Conservation (phyloP, 495 filamentous ascomycete genomes). For the Pyrenula aspistea region DNA sequence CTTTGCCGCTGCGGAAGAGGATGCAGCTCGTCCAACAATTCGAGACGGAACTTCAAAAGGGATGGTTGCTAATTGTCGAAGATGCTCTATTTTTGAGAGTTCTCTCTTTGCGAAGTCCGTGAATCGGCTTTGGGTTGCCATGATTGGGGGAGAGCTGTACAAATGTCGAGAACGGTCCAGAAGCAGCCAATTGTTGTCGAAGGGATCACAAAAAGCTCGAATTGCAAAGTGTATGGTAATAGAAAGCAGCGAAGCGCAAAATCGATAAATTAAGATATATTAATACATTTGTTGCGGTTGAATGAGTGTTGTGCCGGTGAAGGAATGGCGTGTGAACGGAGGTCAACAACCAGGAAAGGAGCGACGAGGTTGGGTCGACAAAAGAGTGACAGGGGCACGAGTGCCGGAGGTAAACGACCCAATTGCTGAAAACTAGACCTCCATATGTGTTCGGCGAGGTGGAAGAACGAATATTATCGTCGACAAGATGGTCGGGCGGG, state of each 20-base stretch:
- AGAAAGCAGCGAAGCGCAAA: too few species aligned
- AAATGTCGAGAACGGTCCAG: too few species aligned
- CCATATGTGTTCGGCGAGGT: neutral
- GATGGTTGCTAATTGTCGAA: neutral
- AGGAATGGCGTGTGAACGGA: neutral
- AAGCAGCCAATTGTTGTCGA: too few species aligned
- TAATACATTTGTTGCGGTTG: neutral
- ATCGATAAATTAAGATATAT: too few species aligned
- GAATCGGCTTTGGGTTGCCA: neutral
- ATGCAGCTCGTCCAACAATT: neutral
- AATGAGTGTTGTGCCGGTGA: neutral
- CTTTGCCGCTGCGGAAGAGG: neutral
- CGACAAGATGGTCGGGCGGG: neutral
- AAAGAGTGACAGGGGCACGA: neutral
- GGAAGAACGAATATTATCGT: neutral
- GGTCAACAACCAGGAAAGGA: neutral
- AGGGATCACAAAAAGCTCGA: too few species aligned
- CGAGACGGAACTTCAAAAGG: neutral
- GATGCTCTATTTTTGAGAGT: neutral
- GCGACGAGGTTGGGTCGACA: neutral
- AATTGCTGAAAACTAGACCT: neutral
- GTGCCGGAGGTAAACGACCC: neutral
- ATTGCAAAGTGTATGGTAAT: too few species aligned
- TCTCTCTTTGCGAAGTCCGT: neutral
- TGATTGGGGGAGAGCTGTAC: too few species aligned